These are phyloP conservation scores for Angomonas desouzai DNA, from an alignment of 208 protist genomes.

Conservation along the genomic window DNA sequence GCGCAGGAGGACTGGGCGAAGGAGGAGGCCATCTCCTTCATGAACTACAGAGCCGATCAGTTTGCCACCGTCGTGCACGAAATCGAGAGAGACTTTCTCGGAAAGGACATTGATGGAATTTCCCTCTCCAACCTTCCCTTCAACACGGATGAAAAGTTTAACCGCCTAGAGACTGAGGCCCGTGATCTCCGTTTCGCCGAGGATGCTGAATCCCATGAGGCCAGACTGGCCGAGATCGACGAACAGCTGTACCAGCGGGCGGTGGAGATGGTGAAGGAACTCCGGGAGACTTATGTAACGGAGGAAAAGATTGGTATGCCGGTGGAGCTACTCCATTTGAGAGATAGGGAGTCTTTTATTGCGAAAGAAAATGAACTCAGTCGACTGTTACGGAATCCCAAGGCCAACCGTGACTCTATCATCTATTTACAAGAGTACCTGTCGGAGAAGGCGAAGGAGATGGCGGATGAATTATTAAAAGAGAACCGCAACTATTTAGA, in stretches of 20 bases:
- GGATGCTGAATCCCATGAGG: slow-evolving; percentile 41
- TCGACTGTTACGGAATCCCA: slow-evolving; percentile 27
- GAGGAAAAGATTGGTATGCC: slow-evolving; percentile 57
- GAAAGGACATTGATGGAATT: slow-evolving; percentile 26
- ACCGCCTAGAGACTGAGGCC: slow-evolving; percentile 25
- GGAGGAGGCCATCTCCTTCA: slow-evolving; percentile 53
- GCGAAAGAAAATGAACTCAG: slow-evolving; percentile 50
- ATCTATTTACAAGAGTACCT: slow-evolving; percentile 22
- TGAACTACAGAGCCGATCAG: slow-evolving; percentile 59
- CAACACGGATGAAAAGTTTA: slow-evolving; percentile 23
- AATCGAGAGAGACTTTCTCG: slow-evolving; percentile 46
- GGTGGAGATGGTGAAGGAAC: slow-evolving; percentile 34
- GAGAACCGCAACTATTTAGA: slow-evolving; percentile 22
- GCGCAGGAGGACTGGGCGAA: slow-evolving; percentile 37
- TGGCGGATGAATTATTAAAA: slow-evolving; percentile 15
- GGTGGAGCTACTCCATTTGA: slow-evolving; percentile 55
- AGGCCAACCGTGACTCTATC: slow-evolving; percentile 22
- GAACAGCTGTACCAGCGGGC: slow-evolving; percentile 64
- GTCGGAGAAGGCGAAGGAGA: slow-evolving; percentile 25
- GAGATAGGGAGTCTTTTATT: slow-evolving; percentile 37
- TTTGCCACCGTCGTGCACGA: slow-evolving; percentile 49
- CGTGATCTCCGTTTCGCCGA: slow-evolving; percentile 35
- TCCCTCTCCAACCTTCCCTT: slow-evolving; percentile 24
- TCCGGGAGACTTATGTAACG: slow-evolving; percentile 52
- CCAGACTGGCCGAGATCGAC: slow-evolving; percentile 42